Percentiles rank a stretch among this genome's conserved stretches.
These are phyloP conservation scores for Trichoderma harzianum DNA, from an alignment of 2,329 filamentous ascomycete genomes.

Conservation along the genomic window DNA sequence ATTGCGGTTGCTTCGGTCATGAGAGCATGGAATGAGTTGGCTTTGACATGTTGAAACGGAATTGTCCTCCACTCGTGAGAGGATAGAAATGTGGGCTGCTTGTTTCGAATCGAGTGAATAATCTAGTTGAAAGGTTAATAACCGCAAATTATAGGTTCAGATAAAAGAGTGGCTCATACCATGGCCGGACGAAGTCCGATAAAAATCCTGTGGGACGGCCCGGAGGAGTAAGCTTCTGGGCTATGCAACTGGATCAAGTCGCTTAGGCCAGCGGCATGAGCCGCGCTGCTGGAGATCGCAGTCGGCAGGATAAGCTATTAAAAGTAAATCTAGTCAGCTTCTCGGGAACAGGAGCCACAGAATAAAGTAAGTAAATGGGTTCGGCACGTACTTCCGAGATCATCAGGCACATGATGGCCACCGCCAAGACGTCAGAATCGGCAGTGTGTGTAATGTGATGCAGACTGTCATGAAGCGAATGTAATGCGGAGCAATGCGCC, in stretches of 20 bases:
- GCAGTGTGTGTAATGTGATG: neutral
- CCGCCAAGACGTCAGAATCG: conserved; percentile 26
- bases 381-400: conserved; percentile 25
- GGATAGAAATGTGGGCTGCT: conserved; percentile 32
- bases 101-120: conserved; percentile 29
- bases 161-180: conserved; percentile 25
- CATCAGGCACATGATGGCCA: conserved; percentile 37
- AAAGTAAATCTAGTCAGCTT: neutral
- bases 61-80: conserved; percentile 28
- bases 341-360: neutral
- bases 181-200: conserved; percentile 39
- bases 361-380: neutral
- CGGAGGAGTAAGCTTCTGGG: conserved; percentile 31
- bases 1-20: conserved; percentile 30
- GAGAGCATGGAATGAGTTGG: conserved; percentile 33
- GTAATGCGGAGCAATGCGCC: conserved; percentile 31
- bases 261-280: conserved; percentile 36
- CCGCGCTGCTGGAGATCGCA: conserved; percentile 20
- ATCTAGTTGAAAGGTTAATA: conserved; percentile 25
- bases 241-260: conserved; percentile 32
- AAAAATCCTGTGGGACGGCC: conserved; percentile 37
- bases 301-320: conserved; percentile 31
- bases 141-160: neutral
- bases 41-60: conserved; percentile 29
- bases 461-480: conserved; percentile 26